Evolutionary conservation across 495 filamentous ascomycete species (phyloP), one percentile per base, ranked within the genome.

Genomic region (Mytilinidion resinicola): DNA sequence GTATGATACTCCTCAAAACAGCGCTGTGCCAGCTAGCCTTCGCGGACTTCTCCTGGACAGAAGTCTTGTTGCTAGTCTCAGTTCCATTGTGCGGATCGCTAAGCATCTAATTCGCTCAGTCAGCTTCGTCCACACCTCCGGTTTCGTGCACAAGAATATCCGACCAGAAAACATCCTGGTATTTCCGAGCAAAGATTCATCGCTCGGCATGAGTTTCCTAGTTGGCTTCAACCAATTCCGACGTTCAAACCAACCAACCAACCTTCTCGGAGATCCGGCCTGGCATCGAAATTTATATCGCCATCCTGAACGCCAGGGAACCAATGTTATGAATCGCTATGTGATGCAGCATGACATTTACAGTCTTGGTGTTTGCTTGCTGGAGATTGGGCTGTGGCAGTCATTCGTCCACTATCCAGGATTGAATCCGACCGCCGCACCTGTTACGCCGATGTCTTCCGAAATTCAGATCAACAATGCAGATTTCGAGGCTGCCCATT

Each of bases 341-440:
- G 65, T 53, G 5, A 85, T 84, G 80, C 79, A 82, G 57, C 81
- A 85, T 67, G 83, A 86, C 61, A 82, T 86, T 21, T 86, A 86
- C 62, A 82, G 79, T 62, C 72, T 86, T n/a, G 83, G 84, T 0
- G 78, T 83, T 10, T 78, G 77, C 55, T 70, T 87, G 0, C 63
- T 87, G 0, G 84, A 87, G 67, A 72, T 87, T 36, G 83, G 81
- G 0, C 56, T 86, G 12, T 85, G 82, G 82, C 59, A 69, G 5
- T 76, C 76, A 1, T 78, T 85, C 54, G 65, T 77, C 9, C 35
- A 20, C 37, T 74, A 73, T 43, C 14, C 47, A 44, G 51, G 12
- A 14, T 21, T 12, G 20, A 35, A 36, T 15, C 12, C 39, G 8
- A 9, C 25, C 9, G 10, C 51, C 14, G 36, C 36, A n/a, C 33